A percentile compares a stretch with the other conserved stretches of the same genome.
These are phyloP conservation scores for Xylaria sp. DNA, from an alignment of 2,329 filamentous ascomycete genomes.

Conservation along the genomic window DNA sequence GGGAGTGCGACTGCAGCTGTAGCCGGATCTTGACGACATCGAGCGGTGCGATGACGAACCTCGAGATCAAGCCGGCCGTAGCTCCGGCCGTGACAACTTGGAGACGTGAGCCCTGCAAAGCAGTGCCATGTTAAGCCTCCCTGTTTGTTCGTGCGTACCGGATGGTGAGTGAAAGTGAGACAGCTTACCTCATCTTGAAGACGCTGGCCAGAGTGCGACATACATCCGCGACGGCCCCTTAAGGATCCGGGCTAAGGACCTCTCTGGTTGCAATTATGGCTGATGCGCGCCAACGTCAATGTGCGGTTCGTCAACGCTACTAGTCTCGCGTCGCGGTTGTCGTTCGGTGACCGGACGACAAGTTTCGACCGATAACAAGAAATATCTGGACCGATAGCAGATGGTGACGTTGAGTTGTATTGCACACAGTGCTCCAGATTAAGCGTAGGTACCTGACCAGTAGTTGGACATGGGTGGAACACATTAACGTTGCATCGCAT, in stretches of 20 bases:
- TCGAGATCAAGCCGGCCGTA: slow-evolving; percentile 84
- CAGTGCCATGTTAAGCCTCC: slow-evolving; percentile 11
- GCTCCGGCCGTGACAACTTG: slow-evolving; percentile 68
- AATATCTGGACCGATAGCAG: slow-evolving; percentile 1
- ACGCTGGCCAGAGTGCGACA: slow-evolving; percentile 56
- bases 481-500: neutral
- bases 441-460: neutral
- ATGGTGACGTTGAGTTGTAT: slow-evolving; percentile 5
- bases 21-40: slow-evolving; percentile 98
- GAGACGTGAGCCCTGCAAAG: slow-evolving; percentile 61
- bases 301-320: neutral
- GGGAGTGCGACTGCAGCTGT: slow-evolving; percentile 89
- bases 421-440: neutral
- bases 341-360: slow-evolving; percentile 25
- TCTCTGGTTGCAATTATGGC: neutral
- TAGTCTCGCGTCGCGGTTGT: slow-evolving; percentile 14
- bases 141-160: neutral
- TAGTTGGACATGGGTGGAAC: neutral
- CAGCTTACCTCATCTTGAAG: slow-evolving; percentile 68
- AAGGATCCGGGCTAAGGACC: slow-evolving; percentile 20
- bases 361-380: slow-evolving; percentile 3
- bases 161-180: neutral
- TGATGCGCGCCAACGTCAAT: neutral
- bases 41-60: slow-evolving; percentile 93
- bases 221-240: slow-evolving; percentile 53